Base-by-base conservation (phyloP, 2,329 filamentous ascomycete genomes). In the Pyrenophora seminiperda region DNA sequence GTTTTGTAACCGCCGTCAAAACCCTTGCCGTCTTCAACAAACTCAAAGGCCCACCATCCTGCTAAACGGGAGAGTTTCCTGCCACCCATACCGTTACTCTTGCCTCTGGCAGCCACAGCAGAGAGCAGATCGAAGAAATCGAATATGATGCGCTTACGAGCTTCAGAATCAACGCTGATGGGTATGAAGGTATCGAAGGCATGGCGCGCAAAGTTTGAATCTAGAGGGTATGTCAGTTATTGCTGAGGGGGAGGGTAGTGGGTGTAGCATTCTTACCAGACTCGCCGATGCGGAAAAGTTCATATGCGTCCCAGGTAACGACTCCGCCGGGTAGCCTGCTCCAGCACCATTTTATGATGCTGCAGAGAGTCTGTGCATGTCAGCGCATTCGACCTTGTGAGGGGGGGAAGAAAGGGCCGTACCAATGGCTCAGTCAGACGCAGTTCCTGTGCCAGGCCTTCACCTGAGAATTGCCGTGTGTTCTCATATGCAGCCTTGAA, bases 341-440 rank as follows among this genome's bases (percentile, higher is more conserved):
- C 94, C 94, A 99, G 74, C 93, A 97, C 94, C 94, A 99, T 79
- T 97, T 99, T 59, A 94, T 81, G 33, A 97, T 91, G 65, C 92
- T 94, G 58, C 91, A 92, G 45, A 99, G 83, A 48, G 96, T 91
- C 91, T 96, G 50, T 43, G 36, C 37, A 22, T 49, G 59, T 68
- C 41, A 66, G 68, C 54, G 22, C 50, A 18, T 11, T 17, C 10
- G 4, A 19, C 10, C 10, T 6, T 39, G 19, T 34, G 32, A 11
- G 13, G 9, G 6, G 5, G 15, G 4, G 17, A 36, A 17, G 5
- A 36, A 15, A 17, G 41, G 34, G 19, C 17, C 84, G 60, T 81
- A 97, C 93, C 88, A 96, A 91, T 51, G 93, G 91, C 74, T 97
- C 93, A 19, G 89, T 90, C 77, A 99, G 86, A 56, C 92, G 89